Evolutionary conservation across 2,329 filamentous ascomycete species (phyloP).

Genomic region (Aspergillus aculeatus): DNA sequence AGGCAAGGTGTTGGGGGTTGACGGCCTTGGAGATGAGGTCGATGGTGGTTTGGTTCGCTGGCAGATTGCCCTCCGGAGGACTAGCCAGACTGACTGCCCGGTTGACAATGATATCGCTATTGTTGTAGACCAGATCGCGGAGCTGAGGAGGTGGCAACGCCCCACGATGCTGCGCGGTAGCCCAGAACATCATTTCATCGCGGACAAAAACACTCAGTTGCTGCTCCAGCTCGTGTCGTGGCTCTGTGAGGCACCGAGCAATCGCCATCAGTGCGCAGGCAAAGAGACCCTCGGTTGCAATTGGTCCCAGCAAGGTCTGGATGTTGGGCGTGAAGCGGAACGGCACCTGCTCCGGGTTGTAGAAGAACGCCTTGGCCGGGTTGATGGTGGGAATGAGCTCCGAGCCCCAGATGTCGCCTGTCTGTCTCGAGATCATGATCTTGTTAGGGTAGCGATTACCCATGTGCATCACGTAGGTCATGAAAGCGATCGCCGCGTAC

Average conservation of each 20-base stretch:
- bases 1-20: constrained; percentile 82
- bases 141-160: constrained; percentile 66
- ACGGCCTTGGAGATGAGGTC: constrained; percentile 91
- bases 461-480: constrained; percentile 98
- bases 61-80: constrained; percentile 71
- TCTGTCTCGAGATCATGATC: constrained; percentile 81
- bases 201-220: constrained; percentile 91
- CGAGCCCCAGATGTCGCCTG: constrained; percentile 93
- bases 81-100: constrained; percentile 81
- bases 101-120: constrained; percentile 90
- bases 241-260: constrained; percentile 87
- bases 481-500: constrained; percentile 90
- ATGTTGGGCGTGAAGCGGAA: constrained; percentile 97
- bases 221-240: constrained; percentile 79
- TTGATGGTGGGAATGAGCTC: constrained; percentile 92
- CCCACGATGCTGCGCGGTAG: constrained; percentile 72
- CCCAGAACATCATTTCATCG: constrained; percentile 98
- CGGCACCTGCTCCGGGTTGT: constrained; percentile 91
- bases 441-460: constrained; percentile 94
- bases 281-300: constrained; percentile 95
- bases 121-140: constrained; percentile 76
- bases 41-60: constrained; percentile 95
- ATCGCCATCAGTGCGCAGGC: constrained; percentile 95
- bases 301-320: constrained; percentile 91
- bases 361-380: constrained; percentile 79